Conservation (phyloP, 495 filamentous ascomycete genomes). For the Aspergillus affinis region DNA sequence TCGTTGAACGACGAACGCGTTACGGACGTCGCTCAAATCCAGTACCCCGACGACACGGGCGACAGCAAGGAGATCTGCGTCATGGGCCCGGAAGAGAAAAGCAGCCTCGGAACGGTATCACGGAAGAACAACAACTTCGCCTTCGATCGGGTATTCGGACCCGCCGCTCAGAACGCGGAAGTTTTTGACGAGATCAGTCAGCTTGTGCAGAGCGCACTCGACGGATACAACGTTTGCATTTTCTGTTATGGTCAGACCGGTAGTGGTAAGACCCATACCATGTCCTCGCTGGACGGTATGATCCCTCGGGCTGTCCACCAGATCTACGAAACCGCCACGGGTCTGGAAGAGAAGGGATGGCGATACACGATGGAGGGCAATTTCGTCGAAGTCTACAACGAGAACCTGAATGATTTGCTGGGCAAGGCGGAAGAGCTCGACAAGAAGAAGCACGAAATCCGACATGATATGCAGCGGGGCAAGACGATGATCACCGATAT, state of each 20-base stretch:
- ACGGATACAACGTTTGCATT: constrained; percentile 98
- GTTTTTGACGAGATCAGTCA: constrained; percentile 98
- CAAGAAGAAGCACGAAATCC: constrained; percentile 89
- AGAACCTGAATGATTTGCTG: constrained; percentile 90
- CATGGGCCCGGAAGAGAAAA: constrained; percentile 78
- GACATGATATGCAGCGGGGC: constrained; percentile 76
- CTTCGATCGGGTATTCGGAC: constrained; percentile 92
- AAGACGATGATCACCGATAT: constrained; percentile 85
- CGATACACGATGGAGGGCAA: constrained; percentile 89
- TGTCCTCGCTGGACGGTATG: constrained; percentile 92
- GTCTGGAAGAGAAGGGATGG: constrained; percentile 89
- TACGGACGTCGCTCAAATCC: constrained; percentile 65
- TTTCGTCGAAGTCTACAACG: constrained; percentile 99
- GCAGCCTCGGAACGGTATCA: constrained; percentile 70
- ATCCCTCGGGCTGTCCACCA: constrained; percentile 90
- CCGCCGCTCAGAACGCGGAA: constrained; percentile 71
- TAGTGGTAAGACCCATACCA: constrained; percentile 94
- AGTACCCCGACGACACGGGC: constrained; percentile 70
- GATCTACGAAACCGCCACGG: constrained; percentile 83
- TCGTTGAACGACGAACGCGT: constrained; percentile 56
- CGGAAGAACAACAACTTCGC: constrained; percentile 80
- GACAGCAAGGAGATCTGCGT: constrained; percentile 86
- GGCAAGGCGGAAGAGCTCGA: constrained; percentile 72
- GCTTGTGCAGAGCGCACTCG: constrained; percentile 91
- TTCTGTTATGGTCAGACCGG: constrained; percentile 99